A percentile compares a stretch with the other conserved stretches of the same genome.
Evolutionary conservation across 768 basidiomycete genomes (phyloP).

Genomic region (Psilocybe cyanescens): DNA sequence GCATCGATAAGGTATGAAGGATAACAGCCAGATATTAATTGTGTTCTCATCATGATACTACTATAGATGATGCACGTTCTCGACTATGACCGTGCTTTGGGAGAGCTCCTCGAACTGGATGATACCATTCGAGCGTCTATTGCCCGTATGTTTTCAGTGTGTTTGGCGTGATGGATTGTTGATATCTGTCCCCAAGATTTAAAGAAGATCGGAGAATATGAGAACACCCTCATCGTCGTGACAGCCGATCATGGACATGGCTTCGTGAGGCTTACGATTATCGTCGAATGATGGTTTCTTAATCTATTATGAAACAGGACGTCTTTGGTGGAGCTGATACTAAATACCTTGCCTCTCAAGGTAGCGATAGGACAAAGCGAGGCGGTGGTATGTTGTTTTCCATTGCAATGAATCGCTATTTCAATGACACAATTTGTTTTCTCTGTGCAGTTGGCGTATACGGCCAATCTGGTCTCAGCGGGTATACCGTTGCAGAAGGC

Average conservation of each 20-base stretch:
- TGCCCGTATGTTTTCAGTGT: constrained; percentile 31
- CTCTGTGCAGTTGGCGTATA: constrained; percentile 39
- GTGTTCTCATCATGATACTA: not conserved
- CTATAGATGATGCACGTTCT: constrained; percentile 49
- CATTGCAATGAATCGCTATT: not conserved
- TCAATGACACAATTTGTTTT: not conserved
- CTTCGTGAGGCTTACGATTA: constrained; percentile 33
- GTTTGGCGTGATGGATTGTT: not conserved
- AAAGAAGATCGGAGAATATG: constrained; percentile 44
- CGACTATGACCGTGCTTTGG: constrained; percentile 50
- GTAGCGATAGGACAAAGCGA: constrained; percentile 36
- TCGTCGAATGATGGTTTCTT: not conserved
- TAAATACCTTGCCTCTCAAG: constrained; percentile 38
- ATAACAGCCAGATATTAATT: not conserved
- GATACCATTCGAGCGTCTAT: constrained; percentile 48
- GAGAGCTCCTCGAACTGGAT: constrained; percentile 48
- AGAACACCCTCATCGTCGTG: constrained; percentile 46
- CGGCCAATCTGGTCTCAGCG: constrained; percentile 40
- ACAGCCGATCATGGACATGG: constrained; percentile 53
- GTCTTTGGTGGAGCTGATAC: constrained; percentile 47
- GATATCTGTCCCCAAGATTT: constrained; percentile 31
- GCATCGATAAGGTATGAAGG: constrained; percentile 41
- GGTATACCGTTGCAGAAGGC: constrained; percentile 41
- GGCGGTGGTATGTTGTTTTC: constrained; percentile 24
- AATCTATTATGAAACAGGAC: constrained; percentile 29